Base-by-base conservation (phyloP, 2,329 filamentous ascomycete species). In the Aspergillus phoenicis region DNA sequence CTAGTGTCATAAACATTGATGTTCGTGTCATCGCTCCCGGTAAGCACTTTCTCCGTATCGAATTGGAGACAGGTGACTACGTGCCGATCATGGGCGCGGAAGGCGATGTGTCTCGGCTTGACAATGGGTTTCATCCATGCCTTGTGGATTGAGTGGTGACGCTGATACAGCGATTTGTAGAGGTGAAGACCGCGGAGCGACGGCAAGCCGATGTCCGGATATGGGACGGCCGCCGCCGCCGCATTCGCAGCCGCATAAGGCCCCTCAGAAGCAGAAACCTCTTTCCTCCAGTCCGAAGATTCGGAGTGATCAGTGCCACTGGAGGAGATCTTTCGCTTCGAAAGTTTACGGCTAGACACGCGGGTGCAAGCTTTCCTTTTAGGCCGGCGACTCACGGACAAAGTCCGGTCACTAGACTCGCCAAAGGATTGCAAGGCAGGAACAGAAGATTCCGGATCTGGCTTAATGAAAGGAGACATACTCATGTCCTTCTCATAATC, bases 1-100 rank as follows among this genome's bases (percentile, higher is more conserved):
- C 95, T 96, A 11, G 95, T 98, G 73, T 98, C 93, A 75, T 98
- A 99, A 33, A 99, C 93, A 70, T 99, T 93, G 70, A 99, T 99
- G 64, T 97, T 89, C 4, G 93, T 97, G 73, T 99, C 95, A 74
- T 99, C 95, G 72, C 94, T 98, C 26, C 95, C 95, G 1, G 95
- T 99, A 67, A 99, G 85, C 67, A 99, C 97, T 78, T 98, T 98
- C 81, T 99, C 93, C 52, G 93, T 91, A 72, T 99, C 95, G 70
- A 99, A 99, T 74, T 99, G 93, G 57, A 99, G 84, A 73, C 95
- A 99, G 15, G 95, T 99, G 56, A 99, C 96, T 63, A 99, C 95
- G 79, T 98, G 94, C 36, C 92, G 88, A 62, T 95, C 92, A 73
- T 99, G 95, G 5, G 95, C 95, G n/a, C 92, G 89, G 77, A 99